phyloP scores from a whole-genome alignment of 495 filamentous ascomycete species.

The Opeltia flavorubescens region DNA sequence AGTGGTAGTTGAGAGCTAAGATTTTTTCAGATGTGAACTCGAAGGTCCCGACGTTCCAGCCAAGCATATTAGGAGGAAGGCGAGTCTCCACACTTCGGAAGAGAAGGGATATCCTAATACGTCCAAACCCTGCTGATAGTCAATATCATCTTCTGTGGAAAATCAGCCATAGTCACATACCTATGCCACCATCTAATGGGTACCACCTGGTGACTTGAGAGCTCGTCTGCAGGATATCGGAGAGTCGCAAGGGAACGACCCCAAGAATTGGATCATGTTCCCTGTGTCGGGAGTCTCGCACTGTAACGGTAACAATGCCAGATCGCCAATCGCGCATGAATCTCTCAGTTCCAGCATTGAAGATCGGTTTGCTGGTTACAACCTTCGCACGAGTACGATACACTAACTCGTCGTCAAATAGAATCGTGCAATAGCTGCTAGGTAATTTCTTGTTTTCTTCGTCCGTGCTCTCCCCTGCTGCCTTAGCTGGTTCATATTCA shows the following conservation, averaged over 20 bases:
- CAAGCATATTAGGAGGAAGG: slow-evolving; percentile 66
- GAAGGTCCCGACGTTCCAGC: slow-evolving; percentile 90
- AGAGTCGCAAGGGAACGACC: slow-evolving; percentile 74
- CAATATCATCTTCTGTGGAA: slow-evolving; percentile 40
- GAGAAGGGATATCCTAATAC: slow-evolving; percentile 76
- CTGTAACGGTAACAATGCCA: slow-evolving; percentile 69
- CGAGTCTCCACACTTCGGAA: slow-evolving; percentile 76
- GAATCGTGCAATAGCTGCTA: slow-evolving; percentile 81
- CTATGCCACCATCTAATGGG: slow-evolving; percentile 50
- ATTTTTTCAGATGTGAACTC: slow-evolving; percentile 63
- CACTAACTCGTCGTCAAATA: slow-evolving; percentile 74
- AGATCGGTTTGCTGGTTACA: slow-evolving; percentile 85
- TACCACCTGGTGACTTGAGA: slow-evolving; percentile 67
- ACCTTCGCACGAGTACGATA: slow-evolving; percentile 88
- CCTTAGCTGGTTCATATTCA: slow-evolving; percentile 81
- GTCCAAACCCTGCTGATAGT: slow-evolving; percentile 62
- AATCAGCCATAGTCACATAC: slow-evolving; percentile 11
- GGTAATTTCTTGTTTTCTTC: slow-evolving; percentile 67
- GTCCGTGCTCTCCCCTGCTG: slow-evolving; percentile 70
- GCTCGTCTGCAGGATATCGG: slow-evolving; percentile 70
- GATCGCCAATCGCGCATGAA: slow-evolving; percentile 94
- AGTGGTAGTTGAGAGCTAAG: slow-evolving; percentile 40
- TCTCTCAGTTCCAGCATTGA: slow-evolving; percentile 87
- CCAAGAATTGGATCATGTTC: slow-evolving; percentile 93
- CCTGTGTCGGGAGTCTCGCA: slow-evolving; percentile 73